A percentile compares a stretch with the other conserved stretches of the same genome.
Evolutionary conservation across 306 rosid species (phyloP).

Genomic region (Ormosia emarginata): DNA sequence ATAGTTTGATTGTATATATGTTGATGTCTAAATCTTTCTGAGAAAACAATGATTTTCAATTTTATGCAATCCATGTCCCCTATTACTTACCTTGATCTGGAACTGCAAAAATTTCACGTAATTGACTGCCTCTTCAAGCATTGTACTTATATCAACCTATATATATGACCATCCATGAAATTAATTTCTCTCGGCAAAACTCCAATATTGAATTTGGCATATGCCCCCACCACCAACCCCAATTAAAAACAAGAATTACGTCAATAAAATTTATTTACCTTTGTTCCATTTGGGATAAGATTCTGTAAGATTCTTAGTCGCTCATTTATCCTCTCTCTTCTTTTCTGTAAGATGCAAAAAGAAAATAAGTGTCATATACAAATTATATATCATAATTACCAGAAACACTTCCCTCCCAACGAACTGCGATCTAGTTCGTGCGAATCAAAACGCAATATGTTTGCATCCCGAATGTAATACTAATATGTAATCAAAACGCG

Average conservation of each 20-base stretch:
- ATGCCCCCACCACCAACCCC: not conserved
- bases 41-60: not conserved
- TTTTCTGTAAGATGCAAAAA: slow-evolving; percentile 55
- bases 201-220: not conserved
- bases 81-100: slow-evolving; percentile 85
- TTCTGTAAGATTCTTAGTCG: slow-evolving; percentile 69
- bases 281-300: slow-evolving; percentile 91
- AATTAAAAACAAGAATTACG: not conserved
- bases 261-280: slow-evolving; percentile 35
- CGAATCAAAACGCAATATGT: no score
- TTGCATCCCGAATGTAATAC: no score
- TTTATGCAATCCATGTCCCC: not conserved
- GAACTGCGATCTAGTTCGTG: no score
- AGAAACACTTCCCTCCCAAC: no score
- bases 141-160: slow-evolving; percentile 94
- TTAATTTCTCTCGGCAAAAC: slow-evolving; percentile 1
- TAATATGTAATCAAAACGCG: no score
- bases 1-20: not conserved
- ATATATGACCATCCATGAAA: not conserved
- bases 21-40: not conserved
- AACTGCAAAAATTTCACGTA: slow-evolving; percentile 90
- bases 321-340: slow-evolving; percentile 89
- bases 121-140: slow-evolving; percentile 94
- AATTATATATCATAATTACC: not conserved
- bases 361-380: not conserved